Percentiles rank a stretch among this genome's conserved stretches.
These are phyloP conservation scores for Hemerocallis citrina DNA, from an alignment of 106 monocot genomes.

Conservation along the genomic window DNA sequence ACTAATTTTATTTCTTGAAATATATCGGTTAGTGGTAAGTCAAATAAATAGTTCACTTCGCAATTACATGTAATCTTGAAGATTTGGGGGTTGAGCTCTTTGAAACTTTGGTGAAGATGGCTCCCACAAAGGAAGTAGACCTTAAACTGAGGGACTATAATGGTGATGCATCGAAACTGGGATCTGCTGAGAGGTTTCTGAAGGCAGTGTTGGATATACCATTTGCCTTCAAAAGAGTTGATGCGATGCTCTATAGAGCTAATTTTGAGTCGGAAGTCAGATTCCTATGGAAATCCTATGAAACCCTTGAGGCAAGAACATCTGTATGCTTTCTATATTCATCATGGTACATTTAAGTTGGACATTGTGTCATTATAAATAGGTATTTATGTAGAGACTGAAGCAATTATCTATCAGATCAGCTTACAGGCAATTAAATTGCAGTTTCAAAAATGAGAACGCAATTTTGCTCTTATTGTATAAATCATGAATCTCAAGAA, in stretches of 20 bases:
- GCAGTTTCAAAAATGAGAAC: no score
- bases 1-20: background rate
- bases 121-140: conserved; percentile 89
- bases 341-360: no score
- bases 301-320: conserved; percentile 56
- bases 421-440: no score
- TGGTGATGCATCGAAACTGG: conserved; percentile 58
- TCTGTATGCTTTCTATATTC: no score
- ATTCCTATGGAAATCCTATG: conserved; percentile 47
- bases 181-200: conserved; percentile 61
- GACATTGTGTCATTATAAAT: no score
- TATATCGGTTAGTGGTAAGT: background rate
- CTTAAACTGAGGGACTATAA: conserved; percentile 49
- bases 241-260: conserved; percentile 73
- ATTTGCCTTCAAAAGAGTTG: conserved; percentile 79
- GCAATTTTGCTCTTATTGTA: no score
- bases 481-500: no score
- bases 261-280: conserved; percentile 80
- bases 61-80: conserved; percentile 54
- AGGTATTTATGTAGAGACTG: no score
- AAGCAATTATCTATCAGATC: no score
- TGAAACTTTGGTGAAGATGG: conserved; percentile 82
- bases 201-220: conserved; percentile 70
- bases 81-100: conserved; percentile 64
- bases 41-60: background rate